Percentiles rank a stretch among this genome's conserved stretches.
Conservation (phyloP, 805 yeast species). For the Metschnikowia matae region DNA sequence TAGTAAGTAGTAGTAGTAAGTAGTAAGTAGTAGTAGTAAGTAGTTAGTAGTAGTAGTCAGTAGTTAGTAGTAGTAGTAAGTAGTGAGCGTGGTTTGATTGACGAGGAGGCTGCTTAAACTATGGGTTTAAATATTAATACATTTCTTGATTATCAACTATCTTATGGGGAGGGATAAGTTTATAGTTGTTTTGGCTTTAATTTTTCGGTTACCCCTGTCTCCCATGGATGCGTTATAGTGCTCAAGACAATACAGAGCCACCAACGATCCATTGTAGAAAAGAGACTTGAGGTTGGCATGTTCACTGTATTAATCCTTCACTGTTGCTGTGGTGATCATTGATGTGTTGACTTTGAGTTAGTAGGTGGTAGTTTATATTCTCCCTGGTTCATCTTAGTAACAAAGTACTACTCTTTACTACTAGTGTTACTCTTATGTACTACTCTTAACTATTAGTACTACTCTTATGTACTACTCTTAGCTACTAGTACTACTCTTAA, state of each 20-base stretch:
- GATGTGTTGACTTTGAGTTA: conserved; percentile 2
- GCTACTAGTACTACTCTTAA: too few species aligned
- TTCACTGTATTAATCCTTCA: conserved; percentile 1
- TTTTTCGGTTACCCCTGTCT: conserved; percentile 20
- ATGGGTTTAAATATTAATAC: conserved; percentile 19
- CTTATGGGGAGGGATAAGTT: conserved; percentile 17
- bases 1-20: too few species aligned
- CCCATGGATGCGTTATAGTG: conserved; percentile 36
- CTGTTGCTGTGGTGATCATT: neutral
- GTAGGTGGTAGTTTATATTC: neutral
- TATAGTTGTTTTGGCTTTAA: conserved; percentile 17
- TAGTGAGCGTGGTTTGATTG: conserved; percentile 89
- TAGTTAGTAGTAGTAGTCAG: too few species aligned
- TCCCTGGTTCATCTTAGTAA: too few species aligned
- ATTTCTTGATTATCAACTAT: conserved; percentile 18
- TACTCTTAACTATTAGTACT: too few species aligned
- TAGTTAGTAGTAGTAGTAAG: too few species aligned
- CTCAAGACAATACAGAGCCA: conserved; percentile 43
- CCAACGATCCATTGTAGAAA: conserved; percentile 38
- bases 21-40: too few species aligned
- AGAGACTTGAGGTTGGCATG: conserved; percentile 12
- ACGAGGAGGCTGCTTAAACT: conserved; percentile 48
- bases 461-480: too few species aligned
- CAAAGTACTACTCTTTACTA: too few species aligned
- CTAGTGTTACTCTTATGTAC: too few species aligned